phyloP scores from a whole-genome alignment of 176 grass and related monocot species.

The Triticum turgidum region DNA sequence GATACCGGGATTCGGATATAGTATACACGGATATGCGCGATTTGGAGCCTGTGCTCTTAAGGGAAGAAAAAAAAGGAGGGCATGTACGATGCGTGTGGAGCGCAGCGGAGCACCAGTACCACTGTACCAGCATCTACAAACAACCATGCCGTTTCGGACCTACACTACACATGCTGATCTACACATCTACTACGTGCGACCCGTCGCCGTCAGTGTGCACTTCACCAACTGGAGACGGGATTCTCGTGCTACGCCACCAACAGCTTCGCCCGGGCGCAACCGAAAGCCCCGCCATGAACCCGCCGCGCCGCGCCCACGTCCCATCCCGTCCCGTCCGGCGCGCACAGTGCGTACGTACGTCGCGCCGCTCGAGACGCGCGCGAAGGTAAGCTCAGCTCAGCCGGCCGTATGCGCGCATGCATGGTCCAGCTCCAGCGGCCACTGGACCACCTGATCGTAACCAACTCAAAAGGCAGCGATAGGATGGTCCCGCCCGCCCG shows the following conservation, averaged over 20 bases:
- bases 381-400: background rate
- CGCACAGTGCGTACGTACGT: background rate
- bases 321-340: background rate
- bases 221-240: background rate
- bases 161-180: background rate
- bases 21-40: no score
- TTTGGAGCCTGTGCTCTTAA: no score
- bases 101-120: no score
- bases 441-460: constrained; percentile 65
- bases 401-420: background rate
- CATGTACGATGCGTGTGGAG: no score
- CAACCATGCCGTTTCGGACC: background rate
- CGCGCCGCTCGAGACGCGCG: constrained; percentile 27
- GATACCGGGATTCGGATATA: no score
- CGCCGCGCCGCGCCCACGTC: background rate
- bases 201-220: background rate
- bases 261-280: background rate
- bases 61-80: no score
- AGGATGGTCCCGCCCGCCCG: constrained; percentile 22
- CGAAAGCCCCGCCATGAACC: background rate
- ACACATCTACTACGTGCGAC: background rate
- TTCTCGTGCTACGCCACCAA: background rate
- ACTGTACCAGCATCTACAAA: background rate
- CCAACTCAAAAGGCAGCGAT: constrained; percentile 39
- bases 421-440: background rate